Base-by-base conservation (phyloP, 2,329 filamentous ascomycete species). In the Penicillium nordicum region DNA sequence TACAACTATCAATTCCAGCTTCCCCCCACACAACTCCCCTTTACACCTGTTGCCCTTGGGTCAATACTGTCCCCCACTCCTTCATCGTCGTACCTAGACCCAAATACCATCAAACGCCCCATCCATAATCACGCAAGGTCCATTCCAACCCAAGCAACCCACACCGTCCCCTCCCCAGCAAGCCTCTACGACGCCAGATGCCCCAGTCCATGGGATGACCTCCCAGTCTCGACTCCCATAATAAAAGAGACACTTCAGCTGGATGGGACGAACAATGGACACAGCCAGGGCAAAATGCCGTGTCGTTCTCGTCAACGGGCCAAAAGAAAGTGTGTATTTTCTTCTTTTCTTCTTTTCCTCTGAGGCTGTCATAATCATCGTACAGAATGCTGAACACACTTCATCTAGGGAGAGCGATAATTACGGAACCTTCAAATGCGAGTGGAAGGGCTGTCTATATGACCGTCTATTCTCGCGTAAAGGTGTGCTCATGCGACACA, bases 391-490 rank as follows among this genome's bases (percentile, higher is more conserved):
- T 55, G 16, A 55, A 16, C 30, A 2, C 6, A 27, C 14, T 16
- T 21, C 12, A 1, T 11, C 16, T 21, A 55, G 52, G 10, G 14
- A 34, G 5, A 27, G 1, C 21, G 25, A 48, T 0, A 11, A 11
- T 25, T 34, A 25, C 27, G 45, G 43, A 10, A 43, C 29, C 1
- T 45, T 30, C 27, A 50, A 34, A 32, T 59, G 54, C 23, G 36
- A 43, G 9, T 53, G 41, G 50, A 27, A 47, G 29, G 54, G 37
- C n/a, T 57, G 57, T 16, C 37, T 12, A 18, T 57, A 53, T 38
- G 42, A 44, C 8, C 44, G 54, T 12, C 5, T 41, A 4, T 57
- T 57, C 18, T 57, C 57, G 6, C 45, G 54, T 14, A 52, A 57
- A 32, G 49, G 49, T 0, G 44, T 49, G 8, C 46, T 59, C 9